phyloP scores from a whole-genome alignment of 2,329 filamentous ascomycete genomes.

The Byssothecium circinans region DNA sequence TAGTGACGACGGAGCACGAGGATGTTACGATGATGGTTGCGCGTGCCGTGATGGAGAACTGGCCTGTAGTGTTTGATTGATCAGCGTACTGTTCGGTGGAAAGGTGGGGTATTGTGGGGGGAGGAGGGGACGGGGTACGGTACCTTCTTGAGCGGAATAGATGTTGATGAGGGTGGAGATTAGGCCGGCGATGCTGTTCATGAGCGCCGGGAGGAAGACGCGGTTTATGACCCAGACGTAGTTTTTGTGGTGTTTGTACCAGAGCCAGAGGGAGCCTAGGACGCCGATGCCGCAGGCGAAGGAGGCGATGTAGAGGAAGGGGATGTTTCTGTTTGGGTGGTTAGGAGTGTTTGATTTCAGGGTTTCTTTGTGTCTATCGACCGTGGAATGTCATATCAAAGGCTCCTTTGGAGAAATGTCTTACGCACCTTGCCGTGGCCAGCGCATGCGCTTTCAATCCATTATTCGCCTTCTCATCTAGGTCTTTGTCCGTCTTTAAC shows the following conservation, averaged over 20 bases:
- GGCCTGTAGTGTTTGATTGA: too few species aligned
- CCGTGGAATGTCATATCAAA: too few species aligned
- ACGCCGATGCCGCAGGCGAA: slow-evolving; percentile 48
- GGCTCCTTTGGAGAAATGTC: background rate
- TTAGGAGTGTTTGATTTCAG: too few species aligned
- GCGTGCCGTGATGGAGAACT: slow-evolving; percentile 45
- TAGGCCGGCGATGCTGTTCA: slow-evolving; percentile 55
- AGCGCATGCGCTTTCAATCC: slow-evolving; percentile 29
- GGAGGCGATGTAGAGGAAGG: slow-evolving; percentile 49
- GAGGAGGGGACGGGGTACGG: background rate
- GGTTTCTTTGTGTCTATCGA: too few species aligned
- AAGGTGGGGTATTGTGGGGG: background rate
- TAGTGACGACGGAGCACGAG: slow-evolving; percentile 38
- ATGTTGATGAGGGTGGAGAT: slow-evolving; percentile 55
- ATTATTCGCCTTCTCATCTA: slow-evolving; percentile 26
- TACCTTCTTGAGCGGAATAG: slow-evolving; percentile 51
- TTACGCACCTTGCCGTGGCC: slow-evolving; percentile 24
- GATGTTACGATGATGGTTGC: slow-evolving; percentile 44
- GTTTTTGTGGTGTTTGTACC: slow-evolving; percentile 50
- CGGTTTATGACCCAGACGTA: slow-evolving; percentile 59
- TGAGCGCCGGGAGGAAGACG: slow-evolving; percentile 48
- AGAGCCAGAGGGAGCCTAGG: slow-evolving; percentile 50
- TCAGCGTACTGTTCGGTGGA: too few species aligned
- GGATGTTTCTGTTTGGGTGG: slow-evolving; percentile 43
- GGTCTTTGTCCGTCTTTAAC: slow-evolving; percentile 36